A percentile compares a stretch with the other conserved stretches of the same genome.
Evolutionary conservation across 2,329 filamentous ascomycete species (phyloP).

Genomic region (Apiospora aurea): DNA sequence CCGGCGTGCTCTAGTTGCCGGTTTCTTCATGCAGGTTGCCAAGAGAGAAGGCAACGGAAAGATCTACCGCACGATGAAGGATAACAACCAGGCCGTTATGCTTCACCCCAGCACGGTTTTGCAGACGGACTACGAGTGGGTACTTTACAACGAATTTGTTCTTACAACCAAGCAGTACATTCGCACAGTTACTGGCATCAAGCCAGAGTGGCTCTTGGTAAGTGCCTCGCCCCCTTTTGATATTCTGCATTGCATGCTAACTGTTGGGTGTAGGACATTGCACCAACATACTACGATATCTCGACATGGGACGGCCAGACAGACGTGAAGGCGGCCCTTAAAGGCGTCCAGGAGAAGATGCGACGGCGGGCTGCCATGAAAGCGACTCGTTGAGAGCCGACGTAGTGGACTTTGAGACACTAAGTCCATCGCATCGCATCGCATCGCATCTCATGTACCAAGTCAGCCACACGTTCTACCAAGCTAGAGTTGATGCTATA

Average conservation of each 20-base stretch:
- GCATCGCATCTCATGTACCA: not conserved
- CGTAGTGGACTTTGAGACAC: not conserved
- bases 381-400: constrained; percentile 46
- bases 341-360: constrained; percentile 65
- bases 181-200: constrained; percentile 88
- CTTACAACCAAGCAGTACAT: constrained; percentile 99
- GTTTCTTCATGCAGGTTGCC: constrained; percentile 99
- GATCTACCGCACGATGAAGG: constrained; percentile 94
- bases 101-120: constrained; percentile 94
- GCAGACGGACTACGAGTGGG: constrained; percentile 90
- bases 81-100: constrained; percentile 91
- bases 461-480: not conserved
- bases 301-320: constrained; percentile 79
- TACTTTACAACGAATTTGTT: constrained; percentile 98
- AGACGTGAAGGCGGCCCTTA: constrained; percentile 77
- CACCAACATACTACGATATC: constrained; percentile 90
- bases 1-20: constrained; percentile 85
- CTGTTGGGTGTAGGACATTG: constrained; percentile 73
- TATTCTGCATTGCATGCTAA: not conserved
- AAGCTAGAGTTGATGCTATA: not conserved
- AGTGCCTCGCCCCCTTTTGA: constrained; percentile 41
- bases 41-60: constrained; percentile 91
- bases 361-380: constrained; percentile 65
- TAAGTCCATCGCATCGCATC: not conserved
- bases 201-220: constrained; percentile 93